A percentile compares a stretch with the other conserved stretches of the same genome.
phyloP scores from a whole-genome alignment of 164 flowering plant genomes.

The Macadamia integrifolia region DNA sequence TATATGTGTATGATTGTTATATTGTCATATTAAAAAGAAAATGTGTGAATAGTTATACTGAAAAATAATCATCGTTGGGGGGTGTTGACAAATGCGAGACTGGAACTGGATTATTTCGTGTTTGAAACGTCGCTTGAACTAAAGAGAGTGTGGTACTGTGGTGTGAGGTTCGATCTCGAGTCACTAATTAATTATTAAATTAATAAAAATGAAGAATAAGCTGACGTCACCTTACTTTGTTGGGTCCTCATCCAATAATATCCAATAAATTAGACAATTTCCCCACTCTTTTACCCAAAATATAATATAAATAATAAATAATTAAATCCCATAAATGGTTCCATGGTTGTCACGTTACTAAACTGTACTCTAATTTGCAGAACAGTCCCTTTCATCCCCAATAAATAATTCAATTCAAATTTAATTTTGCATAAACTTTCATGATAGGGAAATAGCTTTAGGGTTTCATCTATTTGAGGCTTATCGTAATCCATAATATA shows the following conservation, averaged over 20 bases:
- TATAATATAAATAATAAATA: not conserved
- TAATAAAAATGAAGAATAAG: not conserved
- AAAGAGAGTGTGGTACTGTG: not conserved
- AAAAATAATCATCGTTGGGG: too few species aligned
- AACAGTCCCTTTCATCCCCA: conserved; percentile 2
- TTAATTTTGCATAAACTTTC: too few species aligned
- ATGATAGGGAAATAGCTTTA: too few species aligned
- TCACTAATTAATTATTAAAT: not conserved
- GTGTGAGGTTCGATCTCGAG: conserved; percentile 6
- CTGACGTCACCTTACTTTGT: conserved; percentile 1
- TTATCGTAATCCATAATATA: too few species aligned
- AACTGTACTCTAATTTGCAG: not conserved
- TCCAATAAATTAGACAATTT: not conserved
- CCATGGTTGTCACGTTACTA: not conserved
- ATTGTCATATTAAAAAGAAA: too few species aligned
- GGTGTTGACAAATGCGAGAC: too few species aligned
- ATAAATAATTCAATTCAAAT: not conserved
- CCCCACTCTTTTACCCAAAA: not conserved
- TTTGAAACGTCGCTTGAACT: conserved; percentile 8
- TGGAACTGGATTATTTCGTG: conserved; percentile 2
- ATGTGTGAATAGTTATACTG: too few species aligned
- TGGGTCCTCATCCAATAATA: conserved; percentile 16
- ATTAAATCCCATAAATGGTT: not conserved
- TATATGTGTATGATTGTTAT: too few species aligned
- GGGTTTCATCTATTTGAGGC: too few species aligned